phyloP scores from a whole-genome alignment of 2,329 filamentous ascomycete species.

The Davidsoniella australis region DNA sequence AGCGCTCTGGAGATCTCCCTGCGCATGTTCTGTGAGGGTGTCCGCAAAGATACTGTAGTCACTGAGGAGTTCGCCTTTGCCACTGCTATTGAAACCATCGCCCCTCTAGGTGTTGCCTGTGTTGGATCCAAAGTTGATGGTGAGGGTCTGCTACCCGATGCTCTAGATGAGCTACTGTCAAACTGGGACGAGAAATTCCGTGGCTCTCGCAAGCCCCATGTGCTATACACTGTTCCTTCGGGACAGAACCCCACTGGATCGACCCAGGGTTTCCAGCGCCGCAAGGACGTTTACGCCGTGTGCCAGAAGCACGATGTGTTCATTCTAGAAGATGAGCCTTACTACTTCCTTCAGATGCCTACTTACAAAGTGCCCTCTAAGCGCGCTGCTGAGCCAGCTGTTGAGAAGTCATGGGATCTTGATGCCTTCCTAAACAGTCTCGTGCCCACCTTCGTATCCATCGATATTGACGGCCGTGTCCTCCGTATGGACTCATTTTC shows the following conservation, averaged over 20 bases:
- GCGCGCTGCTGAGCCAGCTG: conserved; percentile 44
- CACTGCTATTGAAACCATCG: conserved; percentile 44
- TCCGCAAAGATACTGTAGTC: conserved; percentile 58
- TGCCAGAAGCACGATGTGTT: conserved; percentile 71
- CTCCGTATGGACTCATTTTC: conserved; percentile 86
- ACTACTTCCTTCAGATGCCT: conserved; percentile 85
- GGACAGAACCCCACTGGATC: conserved; percentile 86
- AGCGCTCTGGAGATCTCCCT: conserved; percentile 69
- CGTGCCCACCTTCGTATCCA: conserved; percentile 40
- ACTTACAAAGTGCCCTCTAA: conserved; percentile 48
- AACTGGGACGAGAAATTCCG: conserved; percentile 30
- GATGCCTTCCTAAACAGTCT: conserved; percentile 59
- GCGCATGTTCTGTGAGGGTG: conserved; percentile 57
- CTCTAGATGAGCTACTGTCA: conserved; percentile 33
- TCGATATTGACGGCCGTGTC: conserved; percentile 77
- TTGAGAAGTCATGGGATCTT: conserved; percentile 25
- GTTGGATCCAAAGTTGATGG: conserved; percentile 35
- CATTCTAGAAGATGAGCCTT: conserved; percentile 86
- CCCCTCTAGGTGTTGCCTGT: conserved; percentile 33
- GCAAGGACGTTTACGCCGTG: conserved; percentile 57
- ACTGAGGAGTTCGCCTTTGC: conserved; percentile 89
- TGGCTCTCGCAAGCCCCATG: conserved; percentile 32
- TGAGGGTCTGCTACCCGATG: conserved; percentile 34
- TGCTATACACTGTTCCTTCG: conserved; percentile 47
- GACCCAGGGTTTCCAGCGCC: conserved; percentile 52